phyloP scores from a whole-genome alignment of 306 rosid genomes.

The Vigna hirtella region DNA sequence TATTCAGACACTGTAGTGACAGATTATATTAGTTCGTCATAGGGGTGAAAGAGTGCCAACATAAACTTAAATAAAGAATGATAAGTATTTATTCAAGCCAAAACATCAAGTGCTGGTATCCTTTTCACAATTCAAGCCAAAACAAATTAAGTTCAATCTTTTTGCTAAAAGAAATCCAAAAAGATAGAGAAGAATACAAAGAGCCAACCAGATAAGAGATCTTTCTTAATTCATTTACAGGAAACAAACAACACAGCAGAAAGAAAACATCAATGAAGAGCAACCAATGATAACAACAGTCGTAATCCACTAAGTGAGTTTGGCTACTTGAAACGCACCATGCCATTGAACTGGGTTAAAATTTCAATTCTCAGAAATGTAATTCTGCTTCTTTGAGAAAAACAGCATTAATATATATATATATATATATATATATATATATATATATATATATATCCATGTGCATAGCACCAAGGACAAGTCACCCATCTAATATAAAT shows the following conservation, averaged over 20 bases:
- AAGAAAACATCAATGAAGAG: not conserved
- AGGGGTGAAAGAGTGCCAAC: not conserved
- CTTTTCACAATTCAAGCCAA: conserved; percentile 12
- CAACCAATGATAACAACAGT: not conserved
- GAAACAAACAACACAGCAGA: not conserved
- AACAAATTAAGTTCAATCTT: not conserved
- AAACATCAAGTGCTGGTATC: not conserved
- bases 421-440: too few species aligned
- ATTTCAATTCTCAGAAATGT: not conserved
- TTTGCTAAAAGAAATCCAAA: not conserved
- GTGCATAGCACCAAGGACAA: too few species aligned
- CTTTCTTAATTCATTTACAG: not conserved
- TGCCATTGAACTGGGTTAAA: not conserved
- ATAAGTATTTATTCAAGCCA: conserved; percentile 22
- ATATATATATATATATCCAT: too few species aligned
- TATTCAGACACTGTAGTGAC: conserved; percentile 2
- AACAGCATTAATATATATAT: too few species aligned
- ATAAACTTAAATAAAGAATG: not conserved
- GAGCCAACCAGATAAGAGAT: not conserved
- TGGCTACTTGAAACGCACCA: not conserved
- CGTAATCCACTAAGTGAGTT: not conserved
- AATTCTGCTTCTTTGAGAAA: not conserved
- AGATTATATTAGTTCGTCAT: not conserved
- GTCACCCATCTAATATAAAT: too few species aligned
- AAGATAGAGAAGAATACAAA: not conserved